A percentile compares a stretch with the other conserved stretches of the same genome.
Conservation (phyloP, 805 yeast species). For the Dipodascopsis tothii region DNA sequence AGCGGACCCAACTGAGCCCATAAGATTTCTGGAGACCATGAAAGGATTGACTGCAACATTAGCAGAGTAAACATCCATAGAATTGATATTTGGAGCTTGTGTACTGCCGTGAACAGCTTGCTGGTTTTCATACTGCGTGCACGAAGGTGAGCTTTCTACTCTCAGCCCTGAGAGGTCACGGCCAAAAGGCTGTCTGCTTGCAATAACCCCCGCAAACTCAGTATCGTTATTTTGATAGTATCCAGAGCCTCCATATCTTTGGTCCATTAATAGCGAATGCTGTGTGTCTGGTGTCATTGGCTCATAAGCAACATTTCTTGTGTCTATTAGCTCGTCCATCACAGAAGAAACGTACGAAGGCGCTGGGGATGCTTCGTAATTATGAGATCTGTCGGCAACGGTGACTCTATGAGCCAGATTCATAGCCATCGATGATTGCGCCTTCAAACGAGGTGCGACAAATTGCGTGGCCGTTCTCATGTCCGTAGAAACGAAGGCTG, state of each 20-base stretch:
- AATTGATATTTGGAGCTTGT: not conserved
- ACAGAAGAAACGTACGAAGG: conserved; percentile 15
- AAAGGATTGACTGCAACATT: conserved; percentile 1
- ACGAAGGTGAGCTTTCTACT: not conserved
- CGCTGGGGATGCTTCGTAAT: conserved; percentile 14
- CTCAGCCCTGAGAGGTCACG: not conserved
- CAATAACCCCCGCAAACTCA: not conserved
- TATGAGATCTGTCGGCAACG: not conserved
- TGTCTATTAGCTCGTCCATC: conserved; percentile 7
- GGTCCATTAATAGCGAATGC: conserved; percentile 7
- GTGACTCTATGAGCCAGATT: not conserved
- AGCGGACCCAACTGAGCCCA: not conserved
- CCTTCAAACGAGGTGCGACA: not conserved
- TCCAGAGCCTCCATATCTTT: not conserved
- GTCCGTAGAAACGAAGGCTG: not conserved
- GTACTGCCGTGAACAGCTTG: not conserved
- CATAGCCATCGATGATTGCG: not conserved
- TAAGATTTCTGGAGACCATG: not conserved
- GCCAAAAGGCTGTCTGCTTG: not conserved
- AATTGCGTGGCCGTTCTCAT: not conserved
- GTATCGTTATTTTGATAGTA: not conserved
- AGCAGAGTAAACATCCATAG: too few species aligned
- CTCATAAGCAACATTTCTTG: conserved; percentile 3
- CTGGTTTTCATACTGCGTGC: not conserved
- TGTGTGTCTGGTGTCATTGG: conserved; percentile 23